Evolutionary conservation across 345 rosid species (phyloP), one percentile per base, ranked within the genome.

Genomic region (Pugionium cornutum): DNA sequence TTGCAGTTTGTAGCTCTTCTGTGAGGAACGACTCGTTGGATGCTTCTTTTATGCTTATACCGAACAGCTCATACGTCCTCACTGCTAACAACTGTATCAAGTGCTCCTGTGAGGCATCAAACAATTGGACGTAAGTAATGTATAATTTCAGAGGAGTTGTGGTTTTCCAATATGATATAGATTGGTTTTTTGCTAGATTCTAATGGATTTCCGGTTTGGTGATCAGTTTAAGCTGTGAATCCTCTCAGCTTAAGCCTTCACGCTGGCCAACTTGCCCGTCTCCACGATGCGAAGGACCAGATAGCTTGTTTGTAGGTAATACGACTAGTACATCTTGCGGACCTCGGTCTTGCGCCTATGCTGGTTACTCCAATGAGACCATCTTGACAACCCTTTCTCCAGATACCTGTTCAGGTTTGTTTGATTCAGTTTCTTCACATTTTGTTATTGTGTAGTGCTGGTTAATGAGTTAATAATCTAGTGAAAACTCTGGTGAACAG

Each of bases 1-100:
- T 61, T 48, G 50, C 95, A 89, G 97, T 86, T 54, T 89, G 97
- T 58, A 80, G 75, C 70, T 84, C 97, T 9, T 75, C 82, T 6
- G 69, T 90, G 37, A 69, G 60, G 49, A 53, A 18, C 3, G 73
- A 74, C 56, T 90, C 97, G 1, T 1, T 41, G 18, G 95, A 90
- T 65, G 77, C 46, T 50, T 53, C 78, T 1, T 47, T 2, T 5
- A 47, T 86, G 55, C 89, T 79, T 57, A 67, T 81, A 29, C 32
- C 89, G 33, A 86, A 83, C 49, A 77, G 75, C 39, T 75, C 90
- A 5, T 86, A 84, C 45, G 39, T 36, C 42, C 32, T 84, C 66
- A 88, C 96, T 25, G 92, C 97, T 25, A 76, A 78, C 58, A 66
- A 65, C 6, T 88, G 97, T 70, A 84, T 90, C 63, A 80, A 50